Evolutionary conservation across 768 basidiomycete species (phyloP), one percentile per base, ranked within the genome.

Genomic region (Mycena floridula): DNA sequence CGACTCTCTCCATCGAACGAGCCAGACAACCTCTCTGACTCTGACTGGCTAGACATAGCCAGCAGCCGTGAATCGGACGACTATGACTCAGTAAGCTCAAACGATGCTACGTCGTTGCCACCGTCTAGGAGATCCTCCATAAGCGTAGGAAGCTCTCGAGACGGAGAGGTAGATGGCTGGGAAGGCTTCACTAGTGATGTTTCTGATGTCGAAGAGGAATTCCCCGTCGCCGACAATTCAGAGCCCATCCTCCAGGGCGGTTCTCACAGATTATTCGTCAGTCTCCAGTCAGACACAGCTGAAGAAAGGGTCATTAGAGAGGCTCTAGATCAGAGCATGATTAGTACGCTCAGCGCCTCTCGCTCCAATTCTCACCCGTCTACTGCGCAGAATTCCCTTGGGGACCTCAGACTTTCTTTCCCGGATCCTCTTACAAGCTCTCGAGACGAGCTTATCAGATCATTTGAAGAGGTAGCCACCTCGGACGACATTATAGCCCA

Each of bases 21-120:
- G 59, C 58, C 72, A 51, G 85, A 84, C 59, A 76, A 62, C 49
- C 61, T 78, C 50, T 89, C 85, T 28, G 87, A 89, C 67, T 86
- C 83, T 24, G 87, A 89, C 62, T 89, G 87, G 87, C 81, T 86
- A 56, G 86, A 89, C 55, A 74, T 89, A 52, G 67, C 82, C 24
- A 81, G 79, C 56, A 78, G 74, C 59, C 77, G 76, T 53, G 79
- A 79, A 44, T 85, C 83, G 26, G 84, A 83, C 56, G 79, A 82
- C 64, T 79, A 77, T 60, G 82, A 84, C 56, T 85, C 83, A 44
- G 62, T 57, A 82, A 84, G 72, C 79, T 65, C 60, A 80, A n/a
- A 80, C 55, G 75, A 74, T 48, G 59, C 50, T 15, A 59, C 59
- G 30, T 76, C 74, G 35, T 65, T 70, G 46, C 73, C 82, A 21